Base-by-base conservation (phyloP, 768 basidiomycete genomes). In the Leccinellum albellum region DNA sequence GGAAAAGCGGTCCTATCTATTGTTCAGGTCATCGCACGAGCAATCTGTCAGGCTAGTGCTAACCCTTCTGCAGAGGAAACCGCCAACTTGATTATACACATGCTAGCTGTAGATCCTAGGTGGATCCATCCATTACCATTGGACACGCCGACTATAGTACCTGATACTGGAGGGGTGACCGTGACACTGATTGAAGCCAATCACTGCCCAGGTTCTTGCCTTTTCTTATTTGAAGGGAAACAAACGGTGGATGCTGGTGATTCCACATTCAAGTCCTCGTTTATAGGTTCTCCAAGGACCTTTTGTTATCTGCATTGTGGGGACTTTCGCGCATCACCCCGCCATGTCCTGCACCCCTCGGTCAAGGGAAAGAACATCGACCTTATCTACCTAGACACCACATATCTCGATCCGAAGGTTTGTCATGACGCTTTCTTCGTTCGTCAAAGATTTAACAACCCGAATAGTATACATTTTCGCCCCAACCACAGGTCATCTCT, bases 101-200 rank as follows among this genome's bases (percentile, higher is more conserved):
- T 96, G 84, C 83, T 99, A 6, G 81, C 84, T 9, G 94, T 99
- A 9, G 88, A 95, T 67, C 81, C 78, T 50, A 84, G 89, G 75
- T 98, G 92, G 92, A 87, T 99, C 0, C 81, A 89, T 64, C 85
- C 93, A 6, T 77, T 98, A 3, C 90, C 93, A 1, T 83, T 94
- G 81, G 83, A 97, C 70, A 75, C 76, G 0, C 81, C 92, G 0
- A 87, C 84, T 0, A 69, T 83, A 32, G 79, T 97, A 54, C 92
- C 96, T 1, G 74, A 90, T 62, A 92, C 93, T 0, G 84, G 85
- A 26, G 94, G 94, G 2, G 91, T 98, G 33, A 77, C 75, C 35
- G 95, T 98, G 5, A 98, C 94, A 2, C 82, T 95, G 40, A 93
- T 99, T n/a, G 92, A 97, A 66, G 97, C 96, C 10, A 98, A 99